Conservation (phyloP, 192 early-diverging fungal species). For the Entomortierella lignicola region DNA sequence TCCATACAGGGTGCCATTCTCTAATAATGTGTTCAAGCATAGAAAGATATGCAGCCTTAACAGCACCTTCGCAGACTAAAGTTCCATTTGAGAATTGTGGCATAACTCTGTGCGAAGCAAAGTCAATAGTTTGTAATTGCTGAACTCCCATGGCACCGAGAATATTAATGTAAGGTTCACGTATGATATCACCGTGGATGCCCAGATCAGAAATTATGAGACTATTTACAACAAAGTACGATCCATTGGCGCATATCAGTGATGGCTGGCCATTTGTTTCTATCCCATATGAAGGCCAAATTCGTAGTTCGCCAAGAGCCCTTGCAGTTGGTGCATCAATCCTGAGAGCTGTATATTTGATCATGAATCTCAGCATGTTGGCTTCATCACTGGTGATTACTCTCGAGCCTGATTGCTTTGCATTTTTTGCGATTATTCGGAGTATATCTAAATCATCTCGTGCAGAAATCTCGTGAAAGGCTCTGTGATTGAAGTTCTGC, state of each 20-base stretch:
- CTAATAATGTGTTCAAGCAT: too few species aligned
- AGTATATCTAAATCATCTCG: not conserved
- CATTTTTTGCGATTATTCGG: not conserved
- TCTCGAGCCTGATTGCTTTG: not conserved
- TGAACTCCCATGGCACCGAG: slow-evolving; percentile 2
- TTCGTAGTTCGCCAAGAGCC: slow-evolving; percentile 6
- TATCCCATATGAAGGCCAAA: slow-evolving; percentile 10
- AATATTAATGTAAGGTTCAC: not conserved
- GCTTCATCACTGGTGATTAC: not conserved
- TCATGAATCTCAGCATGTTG: not conserved
- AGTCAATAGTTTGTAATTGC: not conserved
- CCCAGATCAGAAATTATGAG: not conserved
- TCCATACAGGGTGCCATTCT: too few species aligned
- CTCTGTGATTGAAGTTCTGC: not conserved
- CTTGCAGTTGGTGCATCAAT: not conserved
- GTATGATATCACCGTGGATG: not conserved
- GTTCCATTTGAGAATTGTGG: not conserved
- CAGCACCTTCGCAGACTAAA: too few species aligned
- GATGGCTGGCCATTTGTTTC: not conserved
- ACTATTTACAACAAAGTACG: not conserved
- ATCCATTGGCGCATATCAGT: slow-evolving; percentile 12
- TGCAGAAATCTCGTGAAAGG: not conserved
- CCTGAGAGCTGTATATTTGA: not conserved
- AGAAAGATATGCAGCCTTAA: too few species aligned
- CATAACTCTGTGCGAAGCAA: not conserved